Conservation (phyloP, 1,284 basidiomycete genomes). For the Ustilago curta region DNA sequence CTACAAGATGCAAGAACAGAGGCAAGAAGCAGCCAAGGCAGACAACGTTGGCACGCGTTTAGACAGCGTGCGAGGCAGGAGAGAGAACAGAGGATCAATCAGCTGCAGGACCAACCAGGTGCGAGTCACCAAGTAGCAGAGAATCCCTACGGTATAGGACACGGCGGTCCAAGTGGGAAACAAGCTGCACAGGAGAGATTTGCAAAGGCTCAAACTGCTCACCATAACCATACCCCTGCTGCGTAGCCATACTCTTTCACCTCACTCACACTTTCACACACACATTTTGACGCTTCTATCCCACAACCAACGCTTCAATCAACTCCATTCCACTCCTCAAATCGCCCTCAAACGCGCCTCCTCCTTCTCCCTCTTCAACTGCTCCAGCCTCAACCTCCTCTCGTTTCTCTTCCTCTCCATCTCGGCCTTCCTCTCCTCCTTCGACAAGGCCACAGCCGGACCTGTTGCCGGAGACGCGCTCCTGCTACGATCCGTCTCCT, state of each 20-base stretch:
- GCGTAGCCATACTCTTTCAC: neutral
- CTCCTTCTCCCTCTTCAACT: slow-evolving; percentile 56
- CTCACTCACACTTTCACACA: neutral
- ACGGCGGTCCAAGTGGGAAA: slow-evolving; percentile 51
- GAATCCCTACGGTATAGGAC: slow-evolving; percentile 31
- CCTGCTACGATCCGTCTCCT: neutral
- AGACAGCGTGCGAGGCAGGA: slow-evolving; percentile 27
- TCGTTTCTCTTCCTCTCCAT: slow-evolving; percentile 58
- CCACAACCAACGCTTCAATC: no score
- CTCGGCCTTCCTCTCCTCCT: slow-evolving; percentile 60
- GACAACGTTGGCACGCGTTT: slow-evolving; percentile 25
- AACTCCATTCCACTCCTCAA: no score
- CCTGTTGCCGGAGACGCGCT: slow-evolving; percentile 21
- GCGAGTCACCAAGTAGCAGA: no score
- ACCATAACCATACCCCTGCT: neutral
- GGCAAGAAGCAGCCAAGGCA: slow-evolving; percentile 38
- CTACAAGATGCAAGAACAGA: slow-evolving; percentile 28
- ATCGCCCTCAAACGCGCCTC: slow-evolving; percentile 35
- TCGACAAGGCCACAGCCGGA: slow-evolving; percentile 33
- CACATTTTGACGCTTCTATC: no score
- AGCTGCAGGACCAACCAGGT: neutral
- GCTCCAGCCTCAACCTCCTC: slow-evolving; percentile 44
- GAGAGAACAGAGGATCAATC: slow-evolving; percentile 31
- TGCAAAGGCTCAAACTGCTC: slow-evolving; percentile 12
- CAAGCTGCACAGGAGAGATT: slow-evolving; percentile 29